A percentile compares a stretch with the other conserved stretches of the same genome.
These are phyloP conservation scores for Tylopilus felleus DNA, from an alignment of 768 basidiomycete species.

Conservation along the genomic window DNA sequence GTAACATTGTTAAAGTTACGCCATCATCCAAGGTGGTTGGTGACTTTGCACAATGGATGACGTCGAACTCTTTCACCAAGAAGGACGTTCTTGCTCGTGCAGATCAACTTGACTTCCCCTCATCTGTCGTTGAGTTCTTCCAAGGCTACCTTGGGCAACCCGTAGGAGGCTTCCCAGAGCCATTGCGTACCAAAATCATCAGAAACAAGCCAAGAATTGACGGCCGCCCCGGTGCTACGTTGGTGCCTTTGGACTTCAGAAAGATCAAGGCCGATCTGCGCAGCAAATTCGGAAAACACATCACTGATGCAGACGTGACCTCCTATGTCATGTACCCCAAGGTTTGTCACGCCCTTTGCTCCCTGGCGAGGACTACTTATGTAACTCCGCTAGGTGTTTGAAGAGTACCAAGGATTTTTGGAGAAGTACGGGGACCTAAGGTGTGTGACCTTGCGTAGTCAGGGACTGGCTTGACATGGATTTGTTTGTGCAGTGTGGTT, in stretches of 20 bases:
- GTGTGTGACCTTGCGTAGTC: slow-evolving; percentile 39
- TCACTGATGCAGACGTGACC: slow-evolving; percentile 88
- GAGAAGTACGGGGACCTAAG: slow-evolving; percentile 95
- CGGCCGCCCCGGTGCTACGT: slow-evolving; percentile 83
- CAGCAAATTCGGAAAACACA: slow-evolving; percentile 93
- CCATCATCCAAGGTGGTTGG: slow-evolving; percentile 99
- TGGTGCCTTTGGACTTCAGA: slow-evolving; percentile 91
- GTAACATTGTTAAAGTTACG: slow-evolving; percentile 98
- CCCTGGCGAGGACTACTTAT: slow-evolving; percentile 6
- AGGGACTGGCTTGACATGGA: slow-evolving; percentile 9
- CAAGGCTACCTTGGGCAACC: slow-evolving; percentile 98
- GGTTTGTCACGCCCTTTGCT: slow-evolving; percentile 41
- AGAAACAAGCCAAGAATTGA: slow-evolving; percentile 93
- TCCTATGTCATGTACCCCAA: slow-evolving; percentile 99
- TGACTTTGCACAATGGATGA: slow-evolving; percentile 99
- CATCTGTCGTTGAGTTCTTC: slow-evolving; percentile 97
- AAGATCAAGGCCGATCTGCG: slow-evolving; percentile 91
- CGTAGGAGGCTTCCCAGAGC: slow-evolving; percentile 98
- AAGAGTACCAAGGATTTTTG: slow-evolving; percentile 93
- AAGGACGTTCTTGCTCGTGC: slow-evolving; percentile 84
- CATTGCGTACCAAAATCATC: slow-evolving; percentile 86
- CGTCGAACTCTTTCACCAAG: slow-evolving; percentile 86
- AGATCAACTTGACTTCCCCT: slow-evolving; percentile 93
- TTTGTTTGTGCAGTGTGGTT: slow-evolving; percentile 59
- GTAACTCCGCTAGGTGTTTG: slow-evolving; percentile 69